Conservation (phyloP, 108 stramenopile species). For the Phaeodactylum tricornutum region DNA sequence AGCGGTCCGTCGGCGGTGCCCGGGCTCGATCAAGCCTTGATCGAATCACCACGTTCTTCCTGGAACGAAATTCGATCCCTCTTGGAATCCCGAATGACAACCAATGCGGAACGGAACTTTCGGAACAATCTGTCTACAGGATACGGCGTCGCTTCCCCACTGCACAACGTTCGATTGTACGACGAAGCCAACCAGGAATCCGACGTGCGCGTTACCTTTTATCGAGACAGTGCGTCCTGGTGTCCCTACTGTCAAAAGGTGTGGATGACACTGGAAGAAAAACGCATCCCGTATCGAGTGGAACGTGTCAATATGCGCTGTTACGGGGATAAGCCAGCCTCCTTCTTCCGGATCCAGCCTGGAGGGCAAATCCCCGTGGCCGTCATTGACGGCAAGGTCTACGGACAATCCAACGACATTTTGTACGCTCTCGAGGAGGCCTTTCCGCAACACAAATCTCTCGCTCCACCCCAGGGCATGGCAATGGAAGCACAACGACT, state of each 20-base stretch:
- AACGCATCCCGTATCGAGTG: conserved; percentile 78
- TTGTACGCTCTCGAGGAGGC: conserved; percentile 52
- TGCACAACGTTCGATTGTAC: conserved; percentile 71
- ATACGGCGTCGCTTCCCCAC: conserved; percentile 52
- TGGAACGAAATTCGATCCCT: conserved; percentile 40
- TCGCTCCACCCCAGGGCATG: conserved; percentile 11
- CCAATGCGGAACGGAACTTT: conserved; percentile 48
- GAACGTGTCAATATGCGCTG: conserved; percentile 90
- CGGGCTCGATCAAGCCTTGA: neutral
- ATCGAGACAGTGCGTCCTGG: conserved; percentile 27
- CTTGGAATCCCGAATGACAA: conserved; percentile 35
- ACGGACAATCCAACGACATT: conserved; percentile 79
- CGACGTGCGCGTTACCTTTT: conserved; percentile 77
- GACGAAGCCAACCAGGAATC: conserved; percentile 62
- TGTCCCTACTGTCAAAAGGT: conserved; percentile 89
- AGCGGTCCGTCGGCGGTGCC: neutral
- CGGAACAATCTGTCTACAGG: conserved; percentile 49
- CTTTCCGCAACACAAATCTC: conserved; percentile 41
- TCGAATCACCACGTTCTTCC: neutral
- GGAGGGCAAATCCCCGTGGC: conserved; percentile 75
- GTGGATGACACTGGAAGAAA: conserved; percentile 74
- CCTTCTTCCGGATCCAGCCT: conserved; percentile 60
- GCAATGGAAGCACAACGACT: conserved; percentile 36
- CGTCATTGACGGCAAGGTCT: conserved; percentile 59
- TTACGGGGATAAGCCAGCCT: conserved; percentile 70